These are phyloP conservation scores for Ganoderma resinaceum DNA, from an alignment of 1,284 basidiomycete genomes.

Conservation along the genomic window DNA sequence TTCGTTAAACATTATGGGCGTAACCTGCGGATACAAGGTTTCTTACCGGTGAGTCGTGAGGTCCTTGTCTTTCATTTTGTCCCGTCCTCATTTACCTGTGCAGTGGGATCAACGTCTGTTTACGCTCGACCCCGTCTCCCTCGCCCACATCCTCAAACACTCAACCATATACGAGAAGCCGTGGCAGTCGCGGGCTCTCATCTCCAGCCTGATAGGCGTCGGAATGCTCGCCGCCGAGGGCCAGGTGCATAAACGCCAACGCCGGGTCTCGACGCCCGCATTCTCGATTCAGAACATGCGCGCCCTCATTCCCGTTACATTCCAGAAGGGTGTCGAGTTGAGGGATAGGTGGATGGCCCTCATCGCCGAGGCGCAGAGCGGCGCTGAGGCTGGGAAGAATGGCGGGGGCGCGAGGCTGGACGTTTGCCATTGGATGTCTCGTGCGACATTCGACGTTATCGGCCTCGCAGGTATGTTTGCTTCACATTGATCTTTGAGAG, in stretches of 20 bases:
- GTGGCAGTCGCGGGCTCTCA: conserved; percentile 75
- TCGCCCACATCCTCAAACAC: conserved; percentile 74
- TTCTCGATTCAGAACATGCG: conserved; percentile 80
- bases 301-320: conserved; percentile 72
- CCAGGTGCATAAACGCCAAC: conserved; percentile 73
- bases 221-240: conserved; percentile 84
- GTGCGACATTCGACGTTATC: conserved; percentile 84
- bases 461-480: conserved; percentile 66
- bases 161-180: conserved; percentile 79
- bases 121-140: conserved; percentile 76
- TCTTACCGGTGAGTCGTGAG: conserved; percentile 61
- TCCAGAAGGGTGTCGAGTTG: conserved; percentile 69
- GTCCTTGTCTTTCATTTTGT: neutral
- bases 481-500: neutral
- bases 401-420: conserved; percentile 54
- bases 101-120: conserved; percentile 82
- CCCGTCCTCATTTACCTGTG: conserved; percentile 10
- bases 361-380: conserved; percentile 36
- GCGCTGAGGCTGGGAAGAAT: conserved; percentile 27
- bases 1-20: conserved; percentile 52
- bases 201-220: conserved; percentile 76
- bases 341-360: conserved; percentile 64
- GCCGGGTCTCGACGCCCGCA: conserved; percentile 76
- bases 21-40: conserved; percentile 64
- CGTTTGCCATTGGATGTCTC: conserved; percentile 75